Evolutionary conservation across 75 land plant genomes (phyloP).

Genomic region (Picea glauca): DNA sequence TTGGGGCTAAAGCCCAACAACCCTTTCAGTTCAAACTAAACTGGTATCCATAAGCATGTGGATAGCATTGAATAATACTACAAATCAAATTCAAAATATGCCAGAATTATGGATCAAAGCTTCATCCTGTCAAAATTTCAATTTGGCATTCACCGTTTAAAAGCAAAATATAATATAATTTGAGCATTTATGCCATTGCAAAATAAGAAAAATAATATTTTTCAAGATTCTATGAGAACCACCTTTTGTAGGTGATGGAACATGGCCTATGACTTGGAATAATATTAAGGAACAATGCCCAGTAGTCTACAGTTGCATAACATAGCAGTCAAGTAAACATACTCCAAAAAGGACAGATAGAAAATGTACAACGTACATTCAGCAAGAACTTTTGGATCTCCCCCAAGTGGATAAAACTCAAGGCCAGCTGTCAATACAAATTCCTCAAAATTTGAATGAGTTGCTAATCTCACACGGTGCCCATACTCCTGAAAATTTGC

Average conservation of each 20-base stretch:
- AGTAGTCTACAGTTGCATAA: neutral
- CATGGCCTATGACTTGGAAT: neutral
- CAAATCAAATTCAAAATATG: neutral
- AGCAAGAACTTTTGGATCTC: slow-evolving; percentile 95
- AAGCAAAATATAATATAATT: neutral
- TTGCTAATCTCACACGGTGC: slow-evolving; percentile 94
- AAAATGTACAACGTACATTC: slow-evolving; percentile 59
- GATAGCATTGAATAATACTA: neutral
- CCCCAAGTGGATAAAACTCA: slow-evolving; percentile 97
- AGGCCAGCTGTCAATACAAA: slow-evolving; percentile 94
- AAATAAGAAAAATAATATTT: neutral
- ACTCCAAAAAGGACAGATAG: neutral
- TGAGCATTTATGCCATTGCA: neutral
- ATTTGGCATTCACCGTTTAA: neutral
- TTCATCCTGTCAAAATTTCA: neutral
- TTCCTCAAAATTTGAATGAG: slow-evolving; percentile 91
- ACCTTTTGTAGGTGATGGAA: neutral
- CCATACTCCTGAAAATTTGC: slow-evolving; percentile 73
- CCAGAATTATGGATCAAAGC: neutral
- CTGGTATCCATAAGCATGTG: neutral
- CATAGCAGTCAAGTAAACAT: slow-evolving; percentile 3
- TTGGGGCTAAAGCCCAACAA: no score
- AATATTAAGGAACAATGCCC: neutral
- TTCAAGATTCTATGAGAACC: neutral
- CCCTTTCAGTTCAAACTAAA: neutral